phyloP scores from a whole-genome alignment of 257 asterid species.

The Solanum commersonii region DNA sequence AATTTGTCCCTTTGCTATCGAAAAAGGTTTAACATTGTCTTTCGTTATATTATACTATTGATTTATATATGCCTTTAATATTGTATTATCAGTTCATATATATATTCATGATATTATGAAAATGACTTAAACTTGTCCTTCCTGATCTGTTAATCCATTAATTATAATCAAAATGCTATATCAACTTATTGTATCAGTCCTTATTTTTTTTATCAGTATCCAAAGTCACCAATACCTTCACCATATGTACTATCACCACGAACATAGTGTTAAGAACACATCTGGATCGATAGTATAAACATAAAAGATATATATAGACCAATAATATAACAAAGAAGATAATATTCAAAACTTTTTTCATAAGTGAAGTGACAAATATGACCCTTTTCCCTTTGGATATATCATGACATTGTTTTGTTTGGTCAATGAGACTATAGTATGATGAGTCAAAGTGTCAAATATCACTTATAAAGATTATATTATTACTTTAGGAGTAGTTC shows the following conservation, averaged over 20 bases:
- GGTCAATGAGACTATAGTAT: not conserved
- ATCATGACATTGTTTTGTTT: not conserved
- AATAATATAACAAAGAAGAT: too few relatives aligned
- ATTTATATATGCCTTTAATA: not conserved
- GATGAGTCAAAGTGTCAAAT: not conserved
- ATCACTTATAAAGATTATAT: not conserved
- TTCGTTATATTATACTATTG: rapidly evolving
- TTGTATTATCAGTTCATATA: not conserved
- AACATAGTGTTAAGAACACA: too few relatives aligned
- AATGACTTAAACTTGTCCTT: not conserved
- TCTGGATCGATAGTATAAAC: too few relatives aligned
- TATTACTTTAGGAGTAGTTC: too few relatives aligned
- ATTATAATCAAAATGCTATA: too few relatives aligned
- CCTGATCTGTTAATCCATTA: too few relatives aligned
- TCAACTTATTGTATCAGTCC: too few relatives aligned
- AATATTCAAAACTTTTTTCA: too few relatives aligned
- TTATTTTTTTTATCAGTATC: not conserved
- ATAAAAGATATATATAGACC: too few relatives aligned
- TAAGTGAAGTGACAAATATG: too few relatives aligned
- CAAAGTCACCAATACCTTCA: too few relatives aligned
- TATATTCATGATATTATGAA: not conserved
- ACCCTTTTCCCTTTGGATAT: not conserved
- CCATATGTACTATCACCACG: too few relatives aligned
- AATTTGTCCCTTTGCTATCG: not conserved
- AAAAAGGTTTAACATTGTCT: not conserved